Evolutionary conservation across 495 filamentous ascomycete genomes (phyloP), one percentile per base, ranked within the genome.

Genomic region (Lasiosphaeria ovina): DNA sequence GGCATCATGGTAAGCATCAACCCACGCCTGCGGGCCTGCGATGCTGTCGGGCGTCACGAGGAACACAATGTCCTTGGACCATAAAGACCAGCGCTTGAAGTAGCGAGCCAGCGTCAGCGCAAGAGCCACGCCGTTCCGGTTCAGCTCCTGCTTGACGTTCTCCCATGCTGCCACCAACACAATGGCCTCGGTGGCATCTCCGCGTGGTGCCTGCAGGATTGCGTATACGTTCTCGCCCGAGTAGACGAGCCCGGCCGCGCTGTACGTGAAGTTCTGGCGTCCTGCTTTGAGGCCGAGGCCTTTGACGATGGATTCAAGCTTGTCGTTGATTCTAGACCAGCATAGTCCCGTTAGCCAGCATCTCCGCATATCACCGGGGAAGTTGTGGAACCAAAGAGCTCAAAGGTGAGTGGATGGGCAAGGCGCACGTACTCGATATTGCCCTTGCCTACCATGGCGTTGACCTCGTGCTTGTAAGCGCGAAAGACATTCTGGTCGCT

Each of bases 11-110:
- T 98, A 98, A 3, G 95, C 95, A 66, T 96, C 92, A 32, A 97
- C 89, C 94, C 95, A 98, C 34, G 94, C 94, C 74, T 98, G 92
- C 5, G 92, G 90, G 3, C 93, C 94, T 16, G 90, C 87, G 57
- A 85, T 89, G 69, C 92, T 96, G 74, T 98, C 94, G 1, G 88
- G 84, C 1, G 94, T 86, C 54, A 98, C 83, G 7, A 98, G 73
- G 73, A 98, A 87, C 51, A 98, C 94, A 65, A 98, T 96, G 65
- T 98, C 94, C 75, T 98, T 98, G 42, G 92, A 97, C 94, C 94
- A 98, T 10, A 98, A 78, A 33, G 91, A 96, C 94, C 94, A 98
- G 61, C 92, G 81, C 72, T 94, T 96, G 77, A 98, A 96, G 74
- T 98, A 98, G 66, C 94, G 82, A 11, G 92, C 91, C 60, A 98